phyloP scores from a whole-genome alignment of 2,329 filamentous ascomycete genomes.

The Ophiostoma piceae region DNA sequence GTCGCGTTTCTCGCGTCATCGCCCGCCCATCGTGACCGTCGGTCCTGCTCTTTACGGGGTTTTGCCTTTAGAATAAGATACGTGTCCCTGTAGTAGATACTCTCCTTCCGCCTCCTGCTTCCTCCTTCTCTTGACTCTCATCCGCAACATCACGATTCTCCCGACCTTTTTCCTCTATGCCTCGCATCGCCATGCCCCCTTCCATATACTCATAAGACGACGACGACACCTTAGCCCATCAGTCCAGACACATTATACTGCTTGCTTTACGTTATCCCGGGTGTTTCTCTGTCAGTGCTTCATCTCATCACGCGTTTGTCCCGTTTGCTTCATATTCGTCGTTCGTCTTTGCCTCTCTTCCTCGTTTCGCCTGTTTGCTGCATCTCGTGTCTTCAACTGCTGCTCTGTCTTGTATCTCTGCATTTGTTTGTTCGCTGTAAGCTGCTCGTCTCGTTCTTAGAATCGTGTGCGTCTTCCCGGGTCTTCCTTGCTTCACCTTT shows the following conservation, averaged over 20 bases:
- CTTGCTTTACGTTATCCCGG: neutral
- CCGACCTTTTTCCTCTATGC: neutral
- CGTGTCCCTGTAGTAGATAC: no score
- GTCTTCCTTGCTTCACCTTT: neutral
- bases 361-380: neutral
- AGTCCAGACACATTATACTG: neutral
- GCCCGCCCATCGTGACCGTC: neutral
- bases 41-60: neutral
- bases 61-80: neutral
- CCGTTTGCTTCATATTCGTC: neutral
- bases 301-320: neutral
- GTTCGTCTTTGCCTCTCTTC: neutral
- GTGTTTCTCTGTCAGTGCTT: neutral
- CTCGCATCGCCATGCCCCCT: neutral
- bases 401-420: neutral
- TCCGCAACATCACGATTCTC: neutral
- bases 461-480: neutral
- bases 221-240: neutral
- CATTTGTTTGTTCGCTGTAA: neutral
- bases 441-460: neutral
- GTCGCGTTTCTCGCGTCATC: neutral
- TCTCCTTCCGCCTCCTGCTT: neutral
- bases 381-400: neutral
- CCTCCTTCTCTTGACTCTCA: neutral
- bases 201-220: neutral